These are phyloP conservation scores for Rhodotorula sp. DNA, from an alignment of 1,284 basidiomycete species.

Conservation along the genomic window DNA sequence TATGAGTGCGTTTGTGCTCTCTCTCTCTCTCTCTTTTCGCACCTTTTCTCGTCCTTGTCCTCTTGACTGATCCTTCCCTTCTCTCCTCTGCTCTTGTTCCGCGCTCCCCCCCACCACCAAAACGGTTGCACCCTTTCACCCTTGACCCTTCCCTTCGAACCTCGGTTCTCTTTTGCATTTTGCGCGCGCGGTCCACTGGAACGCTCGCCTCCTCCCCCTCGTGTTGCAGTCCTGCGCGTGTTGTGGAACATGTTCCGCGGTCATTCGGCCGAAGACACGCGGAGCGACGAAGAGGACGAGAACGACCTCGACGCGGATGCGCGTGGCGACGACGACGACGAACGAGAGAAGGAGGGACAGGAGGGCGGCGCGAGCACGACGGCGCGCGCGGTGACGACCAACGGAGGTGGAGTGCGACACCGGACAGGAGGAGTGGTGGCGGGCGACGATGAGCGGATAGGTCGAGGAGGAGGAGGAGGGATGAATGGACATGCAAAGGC, in stretches of 20 bases:
- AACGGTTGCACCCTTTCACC: neutral
- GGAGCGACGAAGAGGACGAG: constrained; percentile 77
- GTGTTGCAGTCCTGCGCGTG: constrained; percentile 57
- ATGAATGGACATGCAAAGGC: neutral
- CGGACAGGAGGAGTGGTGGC: neutral
- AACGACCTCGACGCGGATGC: constrained; percentile 52
- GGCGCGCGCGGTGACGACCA: neutral
- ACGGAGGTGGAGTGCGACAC: neutral
- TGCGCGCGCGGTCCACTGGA: no score
- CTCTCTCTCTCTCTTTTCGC: constrained; percentile 57
- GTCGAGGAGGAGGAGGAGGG: neutral
- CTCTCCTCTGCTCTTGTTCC: no score
- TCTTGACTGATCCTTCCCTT: no score
- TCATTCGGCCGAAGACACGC: constrained; percentile 73
- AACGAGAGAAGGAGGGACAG: neutral
- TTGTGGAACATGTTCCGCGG: constrained; percentile 68
- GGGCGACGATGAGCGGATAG: neutral
- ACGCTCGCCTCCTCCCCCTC: neutral
- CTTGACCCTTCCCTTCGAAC: neutral
- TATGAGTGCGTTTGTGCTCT: constrained; percentile 24
- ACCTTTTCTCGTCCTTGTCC: neutral
- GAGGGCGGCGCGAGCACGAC: neutral
- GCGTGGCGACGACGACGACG: constrained; percentile 45
- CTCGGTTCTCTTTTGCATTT: no score
- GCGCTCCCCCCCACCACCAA: no score